phyloP scores from a whole-genome alignment of 176 grass and related monocot genomes.

The Stipa capillata region DNA sequence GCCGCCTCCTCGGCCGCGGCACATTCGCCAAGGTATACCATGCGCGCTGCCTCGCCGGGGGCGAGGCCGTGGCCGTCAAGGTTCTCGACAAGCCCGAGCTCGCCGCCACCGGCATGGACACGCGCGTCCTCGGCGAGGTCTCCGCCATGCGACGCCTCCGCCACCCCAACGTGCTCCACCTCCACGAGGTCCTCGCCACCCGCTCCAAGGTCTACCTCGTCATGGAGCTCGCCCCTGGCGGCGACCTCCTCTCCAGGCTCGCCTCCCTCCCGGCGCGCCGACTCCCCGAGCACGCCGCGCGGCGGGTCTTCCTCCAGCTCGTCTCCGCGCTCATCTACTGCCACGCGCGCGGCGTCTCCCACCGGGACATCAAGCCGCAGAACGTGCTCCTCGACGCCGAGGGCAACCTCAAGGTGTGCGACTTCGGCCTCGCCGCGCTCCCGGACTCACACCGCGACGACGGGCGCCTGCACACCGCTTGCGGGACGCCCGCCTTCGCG shows the following conservation, averaged over 20 bases:
- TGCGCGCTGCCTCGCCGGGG: constrained; percentile 38
- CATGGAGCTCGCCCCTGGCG: constrained; percentile 69
- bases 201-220: constrained; percentile 68
- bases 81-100: constrained; percentile 58
- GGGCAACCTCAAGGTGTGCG: constrained; percentile 63
- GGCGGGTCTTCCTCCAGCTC: constrained; percentile 67
- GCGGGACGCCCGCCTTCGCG: constrained; percentile 60
- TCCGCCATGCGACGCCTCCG: constrained; percentile 74
- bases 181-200: constrained; percentile 75
- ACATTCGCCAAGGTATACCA: constrained; percentile 84
- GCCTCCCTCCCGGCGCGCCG: constrained; percentile 27
- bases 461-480: constrained; percentile 56
- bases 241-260: constrained; percentile 47
- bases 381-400: constrained; percentile 65
- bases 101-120: constrained; percentile 18
- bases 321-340: constrained; percentile 61
- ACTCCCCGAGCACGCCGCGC: constrained; percentile 39
- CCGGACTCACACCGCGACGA: constrained; percentile 51
- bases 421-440: constrained; percentile 80
- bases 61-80: constrained; percentile 54
- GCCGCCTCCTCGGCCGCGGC: constrained; percentile 58
- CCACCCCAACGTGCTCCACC: constrained; percentile 62
- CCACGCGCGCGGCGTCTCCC: constrained; percentile 67
- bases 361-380: constrained; percentile 85
- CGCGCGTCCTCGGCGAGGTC: too few species aligned